Conservation (phyloP, 1,284 basidiomycete species). For the Stygiomarasmius scandens region DNA sequence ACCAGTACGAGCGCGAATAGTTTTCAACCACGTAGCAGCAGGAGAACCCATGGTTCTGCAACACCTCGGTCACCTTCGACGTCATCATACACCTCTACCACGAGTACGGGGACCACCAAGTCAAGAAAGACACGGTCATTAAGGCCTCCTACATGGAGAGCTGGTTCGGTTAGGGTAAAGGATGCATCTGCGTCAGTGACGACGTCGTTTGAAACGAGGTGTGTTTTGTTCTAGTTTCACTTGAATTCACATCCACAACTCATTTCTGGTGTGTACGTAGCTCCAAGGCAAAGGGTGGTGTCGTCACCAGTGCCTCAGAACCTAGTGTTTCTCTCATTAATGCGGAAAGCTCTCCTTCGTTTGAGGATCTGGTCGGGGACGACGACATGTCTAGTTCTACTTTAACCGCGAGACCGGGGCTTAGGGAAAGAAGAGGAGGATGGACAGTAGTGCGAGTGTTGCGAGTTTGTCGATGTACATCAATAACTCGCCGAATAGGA, state of each 20-base stretch:
- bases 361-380: too few relatives aligned
- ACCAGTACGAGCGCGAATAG: too few relatives aligned
- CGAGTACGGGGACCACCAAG: background rate
- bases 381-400: background rate
- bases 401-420: background rate
- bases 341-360: background rate
- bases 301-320: background rate
- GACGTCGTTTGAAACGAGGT: background rate
- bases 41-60: background rate
- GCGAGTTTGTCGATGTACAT: background rate
- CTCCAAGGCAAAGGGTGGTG: background rate
- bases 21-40: too few relatives aligned
- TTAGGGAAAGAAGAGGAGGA: background rate
- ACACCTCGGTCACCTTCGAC: background rate
- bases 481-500: background rate
- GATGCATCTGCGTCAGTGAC: too few relatives aligned
- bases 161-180: background rate
- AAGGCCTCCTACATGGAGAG: background rate
- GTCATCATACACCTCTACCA: background rate
- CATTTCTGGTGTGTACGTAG: background rate
- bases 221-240: background rate
- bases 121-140: background rate
- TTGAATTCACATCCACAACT: background rate
- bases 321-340: background rate
- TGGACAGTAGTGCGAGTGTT: background rate